Evolutionary conservation across 1,284 basidiomycete species (phyloP), one percentile per base, ranked within the genome.

Genomic region (Melampsora larici-populina): DNA sequence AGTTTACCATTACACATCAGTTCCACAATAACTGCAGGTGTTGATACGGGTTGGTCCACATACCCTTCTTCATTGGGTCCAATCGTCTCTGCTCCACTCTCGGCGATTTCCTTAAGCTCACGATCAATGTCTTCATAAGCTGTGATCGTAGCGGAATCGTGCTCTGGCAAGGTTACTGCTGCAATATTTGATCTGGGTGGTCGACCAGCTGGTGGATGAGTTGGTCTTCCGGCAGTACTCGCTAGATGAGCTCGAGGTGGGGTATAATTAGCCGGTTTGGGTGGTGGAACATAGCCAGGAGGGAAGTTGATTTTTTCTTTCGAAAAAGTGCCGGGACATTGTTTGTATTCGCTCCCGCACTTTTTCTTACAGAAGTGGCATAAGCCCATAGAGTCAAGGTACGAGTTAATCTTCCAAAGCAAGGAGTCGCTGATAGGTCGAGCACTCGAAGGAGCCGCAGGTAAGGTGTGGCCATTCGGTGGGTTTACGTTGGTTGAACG

Each of bases 351-450:
- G 11, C 21, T 49, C 11, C 48, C 48, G 21, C 48, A 49, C 11
- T 49, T 11, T 21, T 40, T 40, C 21, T 69, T 69, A 43, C 67
- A 69, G 9, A 9, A 46, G 40, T 69, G 67, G 40, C 67, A 69
- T 5, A 15, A 8, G 3, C 67, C 67, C 29, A 43, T 29, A 5
- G 46, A 69, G n/a, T 69, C 67, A 1, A 69, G 24, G n/a, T 21
- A 69, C 40, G 67, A 33, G 46, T 69, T 33, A 24, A 69, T 69
- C 26, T 40, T 43, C 67, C 67, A 69, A 24, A 69, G 17, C 11
- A 40, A 40, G 4, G 40, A 33, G 15, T 69, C 67, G 18, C 24
- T 9, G 18, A n/a, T 29, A 26, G 4, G 18, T 24, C 5, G 40
- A 8, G 36, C 15, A 8, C 26, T 29, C 26, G 48, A 21, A 11